Base-by-base conservation (phyloP, 1,139 yeast genomes). In the Candida neerlandica region DNA sequence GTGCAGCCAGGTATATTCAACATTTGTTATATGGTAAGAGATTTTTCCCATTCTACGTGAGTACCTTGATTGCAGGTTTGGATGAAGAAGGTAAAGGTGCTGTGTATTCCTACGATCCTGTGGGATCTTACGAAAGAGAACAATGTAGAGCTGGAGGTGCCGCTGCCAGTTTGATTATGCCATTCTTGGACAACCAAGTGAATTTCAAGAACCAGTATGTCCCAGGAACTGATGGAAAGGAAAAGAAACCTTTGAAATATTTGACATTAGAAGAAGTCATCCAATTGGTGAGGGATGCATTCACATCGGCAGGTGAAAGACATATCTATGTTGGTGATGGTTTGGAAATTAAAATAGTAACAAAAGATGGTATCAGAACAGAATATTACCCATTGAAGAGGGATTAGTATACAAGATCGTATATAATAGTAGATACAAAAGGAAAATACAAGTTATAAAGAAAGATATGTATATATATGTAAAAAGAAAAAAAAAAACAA, bases 251-350 rank as follows among this genome's bases (percentile, higher is more conserved):
- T 41, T 66, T 85, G 56, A 78, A 84, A 60, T 88, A 80, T 61
- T 77, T 94, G 65, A 69, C 80, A 42, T 77, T 91, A 57, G 97
- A 90, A 2, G 96, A 92, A 70, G 97, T 91, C 21, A 73, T 94
- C 61, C 81, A 85, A 59, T 75, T 94, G 57, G 97, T 94, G 38
- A 85, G 85, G 65, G 99, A 94, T 71, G 96, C 99, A 6, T 94
- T 94, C 65, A 80, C 91, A 14, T 89, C 97, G 5, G 99, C 97
- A 30, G 92, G 98, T 23, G 99, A 94, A 73, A 88, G 99, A 77
- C 98, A 95, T 68, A 94, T 94, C 60, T 96, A 92, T 61, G 98
- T 94, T 47, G 99, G 99, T 74, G 99, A 94, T 73, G 96, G 95
- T 7, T 80, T 94, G 57, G 97, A 94, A 70, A 86, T 94, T 49